Evolutionary conservation across 768 basidiomycete genomes (phyloP).

Genomic region (Russula dissimulans): DNA sequence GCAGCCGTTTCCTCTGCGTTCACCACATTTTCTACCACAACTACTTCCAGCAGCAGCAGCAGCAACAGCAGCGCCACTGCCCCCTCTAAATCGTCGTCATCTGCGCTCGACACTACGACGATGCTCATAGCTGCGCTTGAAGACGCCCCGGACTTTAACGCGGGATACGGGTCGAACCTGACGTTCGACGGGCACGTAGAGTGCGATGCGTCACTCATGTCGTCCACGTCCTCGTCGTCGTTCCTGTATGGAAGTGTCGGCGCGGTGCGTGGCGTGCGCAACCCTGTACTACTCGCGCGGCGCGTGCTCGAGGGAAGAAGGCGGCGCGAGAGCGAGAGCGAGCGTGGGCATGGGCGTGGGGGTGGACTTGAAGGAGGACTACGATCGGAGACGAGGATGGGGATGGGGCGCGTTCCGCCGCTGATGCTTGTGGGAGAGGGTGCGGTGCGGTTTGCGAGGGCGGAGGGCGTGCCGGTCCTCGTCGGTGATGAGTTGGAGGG

Average conservation of each 20-base stretch:
- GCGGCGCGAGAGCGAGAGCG: neutral
- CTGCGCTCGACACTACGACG: conserved; percentile 2
- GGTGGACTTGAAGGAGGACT: conserved; percentile 22
- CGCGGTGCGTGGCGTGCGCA: conserved; percentile 54
- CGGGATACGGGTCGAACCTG: conserved; percentile 72
- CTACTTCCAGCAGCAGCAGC: neutral
- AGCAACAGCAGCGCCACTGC: neutral
- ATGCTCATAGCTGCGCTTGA: neutral
- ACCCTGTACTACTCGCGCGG: conserved; percentile 57
- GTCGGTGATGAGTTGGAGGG: conserved; percentile 26
- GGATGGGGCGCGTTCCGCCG: conserved; percentile 59
- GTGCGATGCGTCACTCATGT: conserved; percentile 75
- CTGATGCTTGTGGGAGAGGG: conserved; percentile 55
- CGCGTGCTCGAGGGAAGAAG: conserved; percentile 44
- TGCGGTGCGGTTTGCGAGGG: conserved; percentile 45
- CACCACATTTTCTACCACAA: neutral
- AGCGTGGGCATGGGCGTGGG: neutral
- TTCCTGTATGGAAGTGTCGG: conserved; percentile 61
- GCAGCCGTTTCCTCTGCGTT: conserved; percentile 44
- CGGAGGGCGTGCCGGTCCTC: conserved; percentile 23
- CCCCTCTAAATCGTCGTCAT: neutral
- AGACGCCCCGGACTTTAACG: neutral
- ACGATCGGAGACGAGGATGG: conserved; percentile 15
- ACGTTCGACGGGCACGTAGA: conserved; percentile 68
- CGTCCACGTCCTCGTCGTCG: conserved; percentile 14